These are phyloP conservation scores for Lasiosphaeris hirsuta DNA, from an alignment of 495 filamentous ascomycete genomes.

Conservation along the genomic window DNA sequence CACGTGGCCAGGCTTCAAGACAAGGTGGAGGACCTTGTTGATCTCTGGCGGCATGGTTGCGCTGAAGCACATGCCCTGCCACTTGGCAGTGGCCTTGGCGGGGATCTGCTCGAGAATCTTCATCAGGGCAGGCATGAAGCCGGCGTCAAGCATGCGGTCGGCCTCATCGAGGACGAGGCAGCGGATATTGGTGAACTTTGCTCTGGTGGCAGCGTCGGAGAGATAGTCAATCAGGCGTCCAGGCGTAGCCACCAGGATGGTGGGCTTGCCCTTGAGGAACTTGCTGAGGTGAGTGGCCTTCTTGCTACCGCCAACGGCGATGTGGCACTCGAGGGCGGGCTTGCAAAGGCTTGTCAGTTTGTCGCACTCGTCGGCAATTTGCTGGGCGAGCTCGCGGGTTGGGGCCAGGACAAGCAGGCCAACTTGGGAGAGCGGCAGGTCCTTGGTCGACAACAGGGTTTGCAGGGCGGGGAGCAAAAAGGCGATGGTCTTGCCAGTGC, in stretches of 20 bases:
- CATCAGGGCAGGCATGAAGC: slow-evolving; percentile 84
- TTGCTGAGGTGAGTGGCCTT: slow-evolving; percentile 78
- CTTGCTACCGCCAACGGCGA: slow-evolving; percentile 95
- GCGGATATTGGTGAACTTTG: slow-evolving; percentile 67
- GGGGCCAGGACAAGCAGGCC: slow-evolving; percentile 81
- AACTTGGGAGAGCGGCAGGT: slow-evolving; percentile 39
- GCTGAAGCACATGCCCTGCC: slow-evolving; percentile 91
- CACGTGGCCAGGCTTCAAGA: slow-evolving; percentile 92
- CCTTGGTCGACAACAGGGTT: slow-evolving; percentile 51
- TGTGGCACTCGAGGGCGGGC: slow-evolving; percentile 81
- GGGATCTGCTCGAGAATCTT: slow-evolving; percentile 75
- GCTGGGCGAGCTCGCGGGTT: slow-evolving; percentile 85
- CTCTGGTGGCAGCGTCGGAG: slow-evolving; percentile 72
- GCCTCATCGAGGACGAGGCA: slow-evolving; percentile 84
- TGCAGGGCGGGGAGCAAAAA: slow-evolving; percentile 75
- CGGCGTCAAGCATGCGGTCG: slow-evolving; percentile 93
- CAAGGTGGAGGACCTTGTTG: slow-evolving; percentile 89
- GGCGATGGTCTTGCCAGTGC: slow-evolving; percentile 92
- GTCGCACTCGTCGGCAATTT: slow-evolving; percentile 78
- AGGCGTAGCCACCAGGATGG: slow-evolving; percentile 86
- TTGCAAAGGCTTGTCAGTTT: slow-evolving; percentile 59
- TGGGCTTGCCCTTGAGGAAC: slow-evolving; percentile 62
- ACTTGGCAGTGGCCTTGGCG: slow-evolving; percentile 41
- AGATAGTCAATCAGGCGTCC: slow-evolving; percentile 87
- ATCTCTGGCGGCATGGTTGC: slow-evolving; percentile 89